Conservation (phyloP, 345 rosid genomes). For the Hypericum perforatum region DNA sequence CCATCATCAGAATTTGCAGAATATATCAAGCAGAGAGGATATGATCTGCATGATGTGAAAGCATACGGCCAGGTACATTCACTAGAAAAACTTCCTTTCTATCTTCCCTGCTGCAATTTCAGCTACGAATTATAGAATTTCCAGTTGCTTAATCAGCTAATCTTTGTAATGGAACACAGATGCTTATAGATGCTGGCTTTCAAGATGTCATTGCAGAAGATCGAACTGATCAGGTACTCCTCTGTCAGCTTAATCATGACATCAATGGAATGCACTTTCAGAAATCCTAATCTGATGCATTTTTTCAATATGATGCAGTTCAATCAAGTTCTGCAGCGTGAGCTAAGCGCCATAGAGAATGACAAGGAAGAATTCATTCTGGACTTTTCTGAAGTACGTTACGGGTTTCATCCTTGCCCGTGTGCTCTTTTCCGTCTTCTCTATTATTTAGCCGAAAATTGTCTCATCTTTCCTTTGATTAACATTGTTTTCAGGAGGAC, state of each 20-base stretch:
- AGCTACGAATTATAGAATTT: neutral
- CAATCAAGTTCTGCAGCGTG: slow-evolving; percentile 54
- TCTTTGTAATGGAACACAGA: slow-evolving; percentile 24
- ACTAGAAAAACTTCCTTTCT: neutral
- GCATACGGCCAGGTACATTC: slow-evolving; percentile 68
- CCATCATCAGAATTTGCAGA: slow-evolving; percentile 58
- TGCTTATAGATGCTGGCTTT: slow-evolving; percentile 87
- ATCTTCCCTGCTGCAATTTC: too few relatives aligned
- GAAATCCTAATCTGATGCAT: neutral
- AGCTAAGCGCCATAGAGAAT: slow-evolving; percentile 54
- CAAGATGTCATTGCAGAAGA: slow-evolving; percentile 65
- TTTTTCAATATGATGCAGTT: slow-evolving; percentile 40
- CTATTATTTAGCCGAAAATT: neutral
- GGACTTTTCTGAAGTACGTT: slow-evolving; percentile 69
- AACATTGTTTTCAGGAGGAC: slow-evolving; percentile 45
- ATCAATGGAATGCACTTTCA: too few relatives aligned
- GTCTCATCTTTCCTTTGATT: neutral
- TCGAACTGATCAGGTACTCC: slow-evolving; percentile 64
- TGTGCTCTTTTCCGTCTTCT: neutral
- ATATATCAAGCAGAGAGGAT: slow-evolving; percentile 83
- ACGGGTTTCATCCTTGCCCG: neutral
- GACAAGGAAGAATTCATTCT: slow-evolving; percentile 57
- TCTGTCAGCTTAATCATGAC: neutral
- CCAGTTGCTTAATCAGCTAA: neutral
- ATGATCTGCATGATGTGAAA: slow-evolving; percentile 79